Percentiles rank a stretch among this genome's conserved stretches.
phyloP scores from a whole-genome alignment of 1,284 basidiomycete species.

The Amylostereum areolatum region DNA sequence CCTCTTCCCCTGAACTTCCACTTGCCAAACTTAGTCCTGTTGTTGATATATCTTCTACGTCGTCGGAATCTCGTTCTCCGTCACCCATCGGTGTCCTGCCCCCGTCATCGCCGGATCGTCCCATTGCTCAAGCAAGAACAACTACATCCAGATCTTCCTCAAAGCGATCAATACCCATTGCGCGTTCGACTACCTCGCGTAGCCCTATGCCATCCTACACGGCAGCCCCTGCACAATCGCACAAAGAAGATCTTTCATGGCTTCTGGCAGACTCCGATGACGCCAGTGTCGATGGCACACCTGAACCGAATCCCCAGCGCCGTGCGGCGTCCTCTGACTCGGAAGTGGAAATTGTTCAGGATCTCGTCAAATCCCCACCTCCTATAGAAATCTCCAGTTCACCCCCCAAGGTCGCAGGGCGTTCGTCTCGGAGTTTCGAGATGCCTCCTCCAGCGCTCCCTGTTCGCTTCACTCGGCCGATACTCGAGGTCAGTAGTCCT shows the following conservation, averaged over 20 bases:
- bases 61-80: too few species aligned
- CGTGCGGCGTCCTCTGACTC: neutral
- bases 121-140: too few species aligned
- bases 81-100: too few species aligned
- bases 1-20: neutral
- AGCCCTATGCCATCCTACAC: neutral
- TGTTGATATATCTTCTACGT: too few species aligned
- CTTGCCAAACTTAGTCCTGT: too few species aligned
- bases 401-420: neutral
- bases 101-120: too few species aligned
- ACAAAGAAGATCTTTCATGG: conserved; percentile 13
- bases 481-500: too few species aligned
- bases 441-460: conserved; percentile 41
- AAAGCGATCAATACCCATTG: too few species aligned
- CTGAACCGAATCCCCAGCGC: neutral
- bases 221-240: neutral
- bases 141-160: too few species aligned
- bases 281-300: neutral
- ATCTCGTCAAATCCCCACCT: neutral
- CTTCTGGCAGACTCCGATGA: conserved; percentile 14
- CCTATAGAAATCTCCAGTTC: conserved; percentile 7
- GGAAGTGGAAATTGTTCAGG: conserved; percentile 25
- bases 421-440: conserved; percentile 4
- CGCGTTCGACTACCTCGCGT: too few species aligned
- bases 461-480: conserved; percentile 10